These are phyloP conservation scores for Dactylellina drechsleri DNA, from an alignment of 2,329 filamentous ascomycete species.

Conservation along the genomic window DNA sequence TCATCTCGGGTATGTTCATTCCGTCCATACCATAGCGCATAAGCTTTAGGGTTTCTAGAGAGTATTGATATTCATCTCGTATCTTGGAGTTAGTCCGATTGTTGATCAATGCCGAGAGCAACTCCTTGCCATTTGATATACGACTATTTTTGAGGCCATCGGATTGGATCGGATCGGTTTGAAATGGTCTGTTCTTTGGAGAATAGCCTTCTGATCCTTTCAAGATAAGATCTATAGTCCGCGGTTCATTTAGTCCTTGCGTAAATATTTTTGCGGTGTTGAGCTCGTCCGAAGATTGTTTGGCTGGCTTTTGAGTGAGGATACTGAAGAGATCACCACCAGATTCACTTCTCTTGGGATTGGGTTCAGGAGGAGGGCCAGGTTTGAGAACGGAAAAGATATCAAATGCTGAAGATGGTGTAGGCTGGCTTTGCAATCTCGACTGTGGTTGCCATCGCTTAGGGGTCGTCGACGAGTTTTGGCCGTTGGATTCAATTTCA, in stretches of 20 bases:
- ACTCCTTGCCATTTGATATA: constrained; percentile 7
- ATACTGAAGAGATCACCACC: constrained; percentile 1
- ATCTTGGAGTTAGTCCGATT: constrained; percentile 3
- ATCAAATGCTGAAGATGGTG: too few species aligned
- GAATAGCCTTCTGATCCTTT: not conserved
- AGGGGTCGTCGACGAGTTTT: too few species aligned
- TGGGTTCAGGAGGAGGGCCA: too few species aligned
- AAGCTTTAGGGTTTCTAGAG: constrained; percentile 24
- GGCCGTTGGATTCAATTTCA: too few species aligned
- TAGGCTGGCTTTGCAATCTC: too few species aligned
- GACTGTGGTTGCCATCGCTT: too few species aligned
- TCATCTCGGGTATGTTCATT: constrained; percentile 11
- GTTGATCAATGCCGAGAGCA: constrained; percentile 23
- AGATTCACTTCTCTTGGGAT: too few species aligned
- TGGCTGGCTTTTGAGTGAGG: not conserved
- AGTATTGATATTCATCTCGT: constrained; percentile 36
- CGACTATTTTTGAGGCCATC: constrained; percentile 13
- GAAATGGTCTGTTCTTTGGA: not conserved
- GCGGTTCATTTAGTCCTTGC: not conserved
- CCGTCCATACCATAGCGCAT: constrained; percentile 21
- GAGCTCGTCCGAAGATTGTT: not conserved
- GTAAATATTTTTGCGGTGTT: constrained; percentile 32
- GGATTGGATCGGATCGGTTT: not conserved
- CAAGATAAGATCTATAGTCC: constrained; percentile 10
- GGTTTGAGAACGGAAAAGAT: too few species aligned